These are phyloP conservation scores for Drosera capensis DNA, from an alignment of 148 eudicot genomes.

Conservation along the genomic window DNA sequence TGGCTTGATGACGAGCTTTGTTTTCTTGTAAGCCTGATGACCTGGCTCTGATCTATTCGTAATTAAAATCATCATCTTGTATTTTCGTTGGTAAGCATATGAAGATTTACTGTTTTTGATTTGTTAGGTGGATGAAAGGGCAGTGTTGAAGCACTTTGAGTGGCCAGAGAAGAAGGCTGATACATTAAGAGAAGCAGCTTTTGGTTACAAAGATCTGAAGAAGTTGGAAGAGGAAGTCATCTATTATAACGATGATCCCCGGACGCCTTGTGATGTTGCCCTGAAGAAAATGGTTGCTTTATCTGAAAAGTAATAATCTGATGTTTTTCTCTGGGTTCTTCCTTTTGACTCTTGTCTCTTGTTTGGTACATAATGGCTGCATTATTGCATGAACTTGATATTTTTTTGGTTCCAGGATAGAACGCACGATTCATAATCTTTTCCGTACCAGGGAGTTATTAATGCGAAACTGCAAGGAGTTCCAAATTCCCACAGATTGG, in stretches of 20 bases:
- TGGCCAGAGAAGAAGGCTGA: constrained; percentile 91
- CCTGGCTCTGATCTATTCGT: background rate
- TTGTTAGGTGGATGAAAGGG: constrained; percentile 76
- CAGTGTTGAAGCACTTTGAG: constrained; percentile 76
- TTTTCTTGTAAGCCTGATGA: constrained; percentile 67
- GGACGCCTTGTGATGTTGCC: constrained; percentile 52
- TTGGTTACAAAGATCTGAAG: constrained; percentile 63
- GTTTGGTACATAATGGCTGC: background rate
- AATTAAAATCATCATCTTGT: no score
- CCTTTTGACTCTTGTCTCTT: background rate
- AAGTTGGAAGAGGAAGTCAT: constrained; percentile 54
- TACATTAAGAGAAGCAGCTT: constrained; percentile 70
- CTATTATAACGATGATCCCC: constrained; percentile 38
- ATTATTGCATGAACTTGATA: background rate
- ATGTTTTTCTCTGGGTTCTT: background rate
- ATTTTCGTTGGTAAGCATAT: background rate
- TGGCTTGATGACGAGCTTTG: constrained; percentile 91
- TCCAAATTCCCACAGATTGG: constrained; percentile 68
- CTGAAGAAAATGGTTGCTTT: constrained; percentile 58
- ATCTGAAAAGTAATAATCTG: constrained; percentile 49
- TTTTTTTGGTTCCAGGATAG: constrained; percentile 43
- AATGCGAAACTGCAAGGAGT: constrained; percentile 54
- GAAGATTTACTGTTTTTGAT: background rate
- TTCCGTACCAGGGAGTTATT: constrained; percentile 49
- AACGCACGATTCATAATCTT: constrained; percentile 45